phyloP scores from a whole-genome alignment of 2,329 filamentous ascomycete species.

The Delphinella strobiligena region DNA sequence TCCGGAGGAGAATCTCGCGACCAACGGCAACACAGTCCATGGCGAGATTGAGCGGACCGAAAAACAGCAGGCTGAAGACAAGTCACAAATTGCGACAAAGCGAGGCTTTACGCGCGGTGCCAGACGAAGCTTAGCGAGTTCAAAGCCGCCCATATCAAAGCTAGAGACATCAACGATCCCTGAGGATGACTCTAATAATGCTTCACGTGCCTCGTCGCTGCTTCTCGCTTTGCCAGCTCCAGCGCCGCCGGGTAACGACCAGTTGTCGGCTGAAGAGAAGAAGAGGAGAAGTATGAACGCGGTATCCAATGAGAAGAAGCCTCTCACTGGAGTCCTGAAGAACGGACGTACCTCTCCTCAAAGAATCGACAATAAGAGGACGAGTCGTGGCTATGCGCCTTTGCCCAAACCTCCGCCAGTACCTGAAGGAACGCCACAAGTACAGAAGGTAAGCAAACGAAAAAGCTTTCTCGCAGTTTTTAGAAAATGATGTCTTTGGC shows the following conservation, averaged over 20 bases:
- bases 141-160: slow-evolving; percentile 1
- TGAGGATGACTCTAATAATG: not conserved
- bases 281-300: slow-evolving; percentile 3
- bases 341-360: not conserved
- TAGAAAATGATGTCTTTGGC: slow-evolving; percentile 13
- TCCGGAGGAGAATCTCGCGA: slow-evolving; percentile 59
- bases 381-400: not conserved
- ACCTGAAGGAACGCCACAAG: slow-evolving; percentile 14
- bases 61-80: slow-evolving; percentile 30
- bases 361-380: not conserved
- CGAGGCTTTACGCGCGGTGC: slow-evolving; percentile 20
- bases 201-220: not conserved
- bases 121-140: slow-evolving; percentile 17
- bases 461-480: slow-evolving; percentile 37
- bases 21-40: slow-evolving; percentile 56
- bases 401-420: slow-evolving; percentile 15
- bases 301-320: slow-evolving; percentile 2
- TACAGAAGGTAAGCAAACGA: slow-evolving; percentile 30
- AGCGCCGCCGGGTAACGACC: not conserved
- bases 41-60: slow-evolving; percentile 53
- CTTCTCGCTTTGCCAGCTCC: not conserved
- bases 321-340: not conserved
- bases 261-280: slow-evolving; percentile 1
- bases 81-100: slow-evolving; percentile 28
- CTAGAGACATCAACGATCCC: slow-evolving; percentile 2